Base-by-base conservation (phyloP, 2,329 filamentous ascomycete genomes). In the Ascosphaera pollenicola region DNA sequence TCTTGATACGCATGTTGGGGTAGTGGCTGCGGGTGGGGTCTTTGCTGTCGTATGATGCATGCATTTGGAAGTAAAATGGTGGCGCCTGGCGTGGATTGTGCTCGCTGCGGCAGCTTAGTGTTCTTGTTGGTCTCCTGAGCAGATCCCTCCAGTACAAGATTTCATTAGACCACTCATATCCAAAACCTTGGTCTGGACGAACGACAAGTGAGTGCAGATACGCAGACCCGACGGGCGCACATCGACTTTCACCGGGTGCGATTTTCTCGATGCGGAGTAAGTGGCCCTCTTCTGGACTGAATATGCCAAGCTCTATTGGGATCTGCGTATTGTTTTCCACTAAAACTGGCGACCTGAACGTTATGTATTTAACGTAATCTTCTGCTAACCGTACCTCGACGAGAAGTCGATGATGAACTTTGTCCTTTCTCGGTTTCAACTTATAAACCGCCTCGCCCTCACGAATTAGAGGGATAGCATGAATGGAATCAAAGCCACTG, bases 311-410 rank as follows among this genome's bases (percentile, higher is more conserved):
- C 56, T 98, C 89, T 11, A 98, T 75, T 0, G 89, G 87, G 35
- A 98, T 93, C 53, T 98, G 83, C 0, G 89, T 98, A 45, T 89
- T 80, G 57, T 98, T 98, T 54, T 98, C 89, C 6, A 98, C 75
- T 0, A 94, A 61, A 1, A 98, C 63, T 1, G 89, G 89, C 15
- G 87, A 95, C 18, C 89, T 73, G 51, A 98, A 75, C 1, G 85
- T 98, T 51, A 98, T 91, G 54, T 92, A 91, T 62, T 98, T 98
- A 60, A 98, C 81, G 50, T 95, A 95, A 62, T 98, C 87, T 1
- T 73, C 63, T n/a, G 84, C 89, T 17, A 98, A 68, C 39, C 73
- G 82, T 39, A 98, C 78, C 41, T 98, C 89, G 0, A 95, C 85
- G 17, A 95, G 73, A 15, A 98, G 69, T 17, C 85, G 78, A 55